These are phyloP conservation scores for Septoria petroselini DNA, from an alignment of 2,329 filamentous ascomycete genomes.

Conservation along the genomic window DNA sequence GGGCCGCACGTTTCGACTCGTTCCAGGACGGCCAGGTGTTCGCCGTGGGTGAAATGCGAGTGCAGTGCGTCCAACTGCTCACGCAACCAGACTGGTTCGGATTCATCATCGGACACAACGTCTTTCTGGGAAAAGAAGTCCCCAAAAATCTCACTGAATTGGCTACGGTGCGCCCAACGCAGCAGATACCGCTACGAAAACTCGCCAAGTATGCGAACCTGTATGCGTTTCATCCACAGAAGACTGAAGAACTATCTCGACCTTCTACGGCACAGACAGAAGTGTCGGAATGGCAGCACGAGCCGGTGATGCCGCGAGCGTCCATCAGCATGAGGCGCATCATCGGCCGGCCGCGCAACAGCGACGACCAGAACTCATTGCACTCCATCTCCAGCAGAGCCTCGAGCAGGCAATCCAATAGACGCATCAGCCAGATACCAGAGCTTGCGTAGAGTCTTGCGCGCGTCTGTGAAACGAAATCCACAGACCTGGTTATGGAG, in stretches of 20 bases:
- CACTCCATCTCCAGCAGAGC: constrained; percentile 12
- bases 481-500: no score
- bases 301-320: constrained; percentile 12
- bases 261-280: constrained; percentile 18
- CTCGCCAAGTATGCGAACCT: constrained; percentile 5
- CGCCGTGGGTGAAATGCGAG: constrained; percentile 48
- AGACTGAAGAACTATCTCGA: constrained; percentile 6
- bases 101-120: constrained; percentile 52
- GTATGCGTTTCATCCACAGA: constrained; percentile 14
- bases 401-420: constrained; percentile 11
- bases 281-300: constrained; percentile 18
- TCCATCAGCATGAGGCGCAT: constrained; percentile 14
- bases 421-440: constrained; percentile 15
- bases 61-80: constrained; percentile 53
- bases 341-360: constrained; percentile 5
- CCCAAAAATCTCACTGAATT: constrained; percentile 2
- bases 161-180: constrained; percentile 6
- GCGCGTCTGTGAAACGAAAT: no score
- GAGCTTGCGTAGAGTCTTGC: constrained; percentile 11
- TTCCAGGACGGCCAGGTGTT: constrained; percentile 56
- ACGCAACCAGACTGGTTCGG: constrained; percentile 61
- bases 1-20: constrained; percentile 52
- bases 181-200: constrained; percentile 12
- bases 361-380: background rate
- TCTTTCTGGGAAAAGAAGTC: constrained; percentile 37